A percentile compares a stretch with the other conserved stretches of the same genome.
These are phyloP conservation scores for Gaertneriomyces sp. DNA, from an alignment of 192 early-diverging fungal genomes.

Conservation along the genomic window DNA sequence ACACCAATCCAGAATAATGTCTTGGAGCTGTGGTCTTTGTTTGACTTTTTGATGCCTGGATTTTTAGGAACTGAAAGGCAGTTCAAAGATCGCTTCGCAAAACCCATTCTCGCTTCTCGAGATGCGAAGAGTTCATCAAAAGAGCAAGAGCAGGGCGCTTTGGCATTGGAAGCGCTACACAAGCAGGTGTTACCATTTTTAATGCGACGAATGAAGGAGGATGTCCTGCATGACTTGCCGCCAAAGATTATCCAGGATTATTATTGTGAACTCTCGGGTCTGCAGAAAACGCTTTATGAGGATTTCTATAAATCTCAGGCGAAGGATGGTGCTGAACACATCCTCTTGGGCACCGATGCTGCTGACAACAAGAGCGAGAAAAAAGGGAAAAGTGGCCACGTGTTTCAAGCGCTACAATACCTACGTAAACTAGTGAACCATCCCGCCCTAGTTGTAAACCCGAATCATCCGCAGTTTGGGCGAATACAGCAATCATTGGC, in stretches of 20 bases:
- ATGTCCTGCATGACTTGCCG: slow-evolving; percentile 92
- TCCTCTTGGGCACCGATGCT: slow-evolving; percentile 9
- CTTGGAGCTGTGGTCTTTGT: slow-evolving; percentile 94
- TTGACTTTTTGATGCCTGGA: slow-evolving; percentile 98
- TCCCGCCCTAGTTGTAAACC: slow-evolving; percentile 79
- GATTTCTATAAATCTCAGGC: slow-evolving; percentile 77
- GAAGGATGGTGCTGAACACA: slow-evolving; percentile 29
- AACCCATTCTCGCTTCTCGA: slow-evolving; percentile 84
- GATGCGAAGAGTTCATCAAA: slow-evolving; percentile 73
- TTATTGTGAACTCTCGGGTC: slow-evolving; percentile 89
- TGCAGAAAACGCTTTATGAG: slow-evolving; percentile 90
- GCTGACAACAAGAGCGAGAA: slow-evolving; percentile 40
- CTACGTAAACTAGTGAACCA: slow-evolving; percentile 95
- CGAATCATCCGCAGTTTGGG: slow-evolving; percentile 79
- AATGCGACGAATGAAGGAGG: slow-evolving; percentile 94
- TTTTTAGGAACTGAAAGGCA: slow-evolving; percentile 91
- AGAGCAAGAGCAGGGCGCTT: slow-evolving; percentile 64
- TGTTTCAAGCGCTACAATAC: slow-evolving; percentile 98
- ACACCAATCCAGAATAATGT: slow-evolving; percentile 99
- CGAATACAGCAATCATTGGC: slow-evolving; percentile 63
- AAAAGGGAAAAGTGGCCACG: slow-evolving; percentile 57
- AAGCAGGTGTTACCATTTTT: slow-evolving; percentile 96
- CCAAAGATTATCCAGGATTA: slow-evolving; percentile 99
- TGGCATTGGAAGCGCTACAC: slow-evolving; percentile 91
- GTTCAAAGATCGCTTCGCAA: slow-evolving; percentile 92